These are phyloP conservation scores for Cladosporium oxysporum DNA, from an alignment of 2,329 filamentous ascomycete genomes.

Conservation along the genomic window DNA sequence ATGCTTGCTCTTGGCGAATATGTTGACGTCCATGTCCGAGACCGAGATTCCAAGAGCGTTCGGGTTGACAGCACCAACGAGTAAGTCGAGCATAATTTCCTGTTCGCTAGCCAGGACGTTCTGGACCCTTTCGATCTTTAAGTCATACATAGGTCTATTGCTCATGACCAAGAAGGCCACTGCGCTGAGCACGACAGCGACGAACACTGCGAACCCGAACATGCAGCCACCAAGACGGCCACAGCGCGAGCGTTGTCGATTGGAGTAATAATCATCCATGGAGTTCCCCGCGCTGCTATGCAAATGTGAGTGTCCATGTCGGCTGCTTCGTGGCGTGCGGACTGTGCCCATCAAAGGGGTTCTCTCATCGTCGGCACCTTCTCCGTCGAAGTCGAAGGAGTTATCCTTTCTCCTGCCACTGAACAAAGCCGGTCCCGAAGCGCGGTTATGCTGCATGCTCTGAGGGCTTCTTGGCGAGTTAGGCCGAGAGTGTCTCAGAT, in stretches of 20 bases:
- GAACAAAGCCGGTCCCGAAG: conserved; percentile 31
- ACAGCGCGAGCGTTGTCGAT: conserved; percentile 26
- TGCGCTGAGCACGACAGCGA: conserved; percentile 80
- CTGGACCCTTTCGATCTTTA: conserved; percentile 76
- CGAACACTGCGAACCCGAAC: conserved; percentile 76
- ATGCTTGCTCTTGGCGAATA: conserved; percentile 92
- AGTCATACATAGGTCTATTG: conserved; percentile 79
- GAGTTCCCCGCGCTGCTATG: conserved; percentile 17
- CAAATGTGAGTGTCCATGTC: conserved; percentile 47
- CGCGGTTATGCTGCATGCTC: conserved; percentile 46
- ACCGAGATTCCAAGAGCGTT: conserved; percentile 89
- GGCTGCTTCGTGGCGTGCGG: conserved; percentile 64
- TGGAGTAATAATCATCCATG: conserved; percentile 44
- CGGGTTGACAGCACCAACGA: conserved; percentile 85
- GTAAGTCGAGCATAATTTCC: conserved; percentile 90
- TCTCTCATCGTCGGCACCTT: conserved; percentile 82
- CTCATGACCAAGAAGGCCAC: conserved; percentile 89
- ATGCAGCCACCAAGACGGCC: conserved; percentile 83
- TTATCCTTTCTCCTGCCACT: conserved; percentile 59
- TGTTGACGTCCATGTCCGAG: conserved; percentile 81
- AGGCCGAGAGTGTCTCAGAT: conserved; percentile 53
- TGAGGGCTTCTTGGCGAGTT: conserved; percentile 63
- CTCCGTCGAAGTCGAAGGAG: conserved; percentile 74
- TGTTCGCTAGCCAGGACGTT: conserved; percentile 93
- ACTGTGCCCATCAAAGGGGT: conserved; percentile 74